Evolutionary conservation across 306 rosid genomes (phyloP).

Genomic region (Ochetophila trinervis): DNA sequence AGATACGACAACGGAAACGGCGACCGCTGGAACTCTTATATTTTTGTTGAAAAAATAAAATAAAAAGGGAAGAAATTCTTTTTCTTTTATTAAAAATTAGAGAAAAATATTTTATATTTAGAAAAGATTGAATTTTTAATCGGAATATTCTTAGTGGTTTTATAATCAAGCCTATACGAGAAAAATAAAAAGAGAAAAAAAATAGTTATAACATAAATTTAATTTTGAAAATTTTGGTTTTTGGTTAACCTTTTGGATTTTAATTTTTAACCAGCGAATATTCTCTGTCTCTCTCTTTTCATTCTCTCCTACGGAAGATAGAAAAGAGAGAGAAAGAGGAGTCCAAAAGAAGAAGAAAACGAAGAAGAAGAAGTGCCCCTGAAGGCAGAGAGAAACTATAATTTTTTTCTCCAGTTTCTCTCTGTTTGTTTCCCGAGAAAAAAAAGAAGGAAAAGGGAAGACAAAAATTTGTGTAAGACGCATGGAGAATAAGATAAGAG

Average conservation of each 20-base stretch:
- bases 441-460: neutral
- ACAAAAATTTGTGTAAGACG: slow-evolving; percentile 15
- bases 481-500: slow-evolving; percentile 20
- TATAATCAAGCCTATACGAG: too few species aligned
- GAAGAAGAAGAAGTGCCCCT: slow-evolving; percentile 17
- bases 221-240: too few species aligned
- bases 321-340: slow-evolving; percentile 3
- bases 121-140: too few species aligned
- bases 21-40: too few species aligned
- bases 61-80: too few species aligned
- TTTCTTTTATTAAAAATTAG: too few species aligned
- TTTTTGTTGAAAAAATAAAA: too few species aligned
- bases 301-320: neutral
- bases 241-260: slow-evolving; percentile 4
- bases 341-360: neutral
- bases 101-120: too few species aligned
- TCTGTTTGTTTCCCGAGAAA: slow-evolving; percentile 24
- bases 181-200: too few species aligned
- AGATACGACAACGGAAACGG: too few species aligned
- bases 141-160: too few species aligned
- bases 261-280: slow-evolving; percentile 9
- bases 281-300: slow-evolving; percentile 1
- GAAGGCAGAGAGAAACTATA: slow-evolving; percentile 16
- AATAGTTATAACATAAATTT: too few species aligned
- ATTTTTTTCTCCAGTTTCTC: neutral